Evolutionary conservation across 345 rosid genomes (phyloP).

Genomic region (Bruguiera gymnorhiza): DNA sequence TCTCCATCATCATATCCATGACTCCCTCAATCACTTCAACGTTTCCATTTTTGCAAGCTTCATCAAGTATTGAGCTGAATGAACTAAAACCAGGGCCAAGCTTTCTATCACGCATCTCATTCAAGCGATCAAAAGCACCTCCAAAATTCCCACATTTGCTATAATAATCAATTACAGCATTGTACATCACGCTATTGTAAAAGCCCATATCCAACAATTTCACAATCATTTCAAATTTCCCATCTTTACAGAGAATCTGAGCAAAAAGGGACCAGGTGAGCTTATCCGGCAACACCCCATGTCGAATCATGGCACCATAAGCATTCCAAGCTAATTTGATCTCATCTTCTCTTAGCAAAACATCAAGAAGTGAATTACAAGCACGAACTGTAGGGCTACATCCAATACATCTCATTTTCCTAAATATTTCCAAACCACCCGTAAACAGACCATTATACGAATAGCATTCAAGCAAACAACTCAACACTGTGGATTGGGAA

Average conservation of each 20-base stretch:
- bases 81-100: slow-evolving; percentile 42
- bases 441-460: slow-evolving; percentile 30
- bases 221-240: slow-evolving; percentile 43
- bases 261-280: slow-evolving; percentile 52
- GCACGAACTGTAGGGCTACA: slow-evolving; percentile 37
- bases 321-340: slow-evolving; percentile 49
- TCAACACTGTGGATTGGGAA: slow-evolving; percentile 29
- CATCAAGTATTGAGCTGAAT: slow-evolving; percentile 59
- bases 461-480: slow-evolving; percentile 47
- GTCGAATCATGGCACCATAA: slow-evolving; percentile 49
- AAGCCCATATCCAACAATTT: slow-evolving; percentile 47
- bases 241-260: slow-evolving; percentile 43
- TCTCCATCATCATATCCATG: slow-evolving; percentile 40
- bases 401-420: slow-evolving; percentile 34
- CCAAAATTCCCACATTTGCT: slow-evolving; percentile 48
- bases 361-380: slow-evolving; percentile 51
- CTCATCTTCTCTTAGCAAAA: slow-evolving; percentile 34
- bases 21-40: slow-evolving; percentile 42
- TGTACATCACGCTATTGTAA: slow-evolving; percentile 45
- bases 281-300: slow-evolving; percentile 35
- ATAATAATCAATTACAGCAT: slow-evolving; percentile 46
- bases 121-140: slow-evolving; percentile 39
- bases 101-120: slow-evolving; percentile 50
- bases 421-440: slow-evolving; percentile 48
- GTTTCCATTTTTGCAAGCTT: slow-evolving; percentile 48